Conservation (phyloP, 2,329 filamentous ascomycete species). For the Claviceps pazoutovae region DNA sequence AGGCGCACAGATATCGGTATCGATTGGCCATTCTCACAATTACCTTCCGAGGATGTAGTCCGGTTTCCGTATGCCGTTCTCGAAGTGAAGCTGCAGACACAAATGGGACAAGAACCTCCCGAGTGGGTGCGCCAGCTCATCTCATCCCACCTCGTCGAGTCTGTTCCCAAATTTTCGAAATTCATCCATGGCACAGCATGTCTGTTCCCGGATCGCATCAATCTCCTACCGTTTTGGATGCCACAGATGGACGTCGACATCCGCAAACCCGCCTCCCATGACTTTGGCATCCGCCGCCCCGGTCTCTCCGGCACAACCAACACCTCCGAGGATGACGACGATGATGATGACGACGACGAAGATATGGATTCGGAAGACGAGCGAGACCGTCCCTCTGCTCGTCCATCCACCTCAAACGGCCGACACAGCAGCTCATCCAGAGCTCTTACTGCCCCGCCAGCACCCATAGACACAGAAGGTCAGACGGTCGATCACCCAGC, state of each 20-base stretch:
- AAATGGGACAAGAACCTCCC: slow-evolving; percentile 84
- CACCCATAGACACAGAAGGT: slow-evolving; percentile 57
- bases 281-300: slow-evolving; percentile 79
- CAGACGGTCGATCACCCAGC: slow-evolving; percentile 53
- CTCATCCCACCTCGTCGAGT: slow-evolving; percentile 86
- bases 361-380: slow-evolving; percentile 57
- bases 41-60: slow-evolving; percentile 72
- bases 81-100: slow-evolving; percentile 95
- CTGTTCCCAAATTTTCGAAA: slow-evolving; percentile 98
- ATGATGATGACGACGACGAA: slow-evolving; percentile 48
- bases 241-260: slow-evolving; percentile 98
- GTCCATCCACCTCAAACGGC: slow-evolving; percentile 13
- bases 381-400: slow-evolving; percentile 15
- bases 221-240: slow-evolving; percentile 91
- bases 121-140: slow-evolving; percentile 94
- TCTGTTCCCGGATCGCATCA: slow-evolving; percentile 73
- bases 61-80: slow-evolving; percentile 92
- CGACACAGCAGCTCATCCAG: slow-evolving; percentile 25
- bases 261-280: slow-evolving; percentile 75
- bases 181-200: slow-evolving; percentile 92
- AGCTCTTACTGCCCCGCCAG: slow-evolving; percentile 24
- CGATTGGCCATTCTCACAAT: slow-evolving; percentile 83
- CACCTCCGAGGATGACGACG: slow-evolving; percentile 38
- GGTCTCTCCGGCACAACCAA: slow-evolving; percentile 63
- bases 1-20: slow-evolving; percentile 94